Percentiles rank a stretch among this genome's conserved stretches.
Evolutionary conservation across 768 basidiomycete species (phyloP).

Genomic region (Lactifluus hygrophoroides): DNA sequence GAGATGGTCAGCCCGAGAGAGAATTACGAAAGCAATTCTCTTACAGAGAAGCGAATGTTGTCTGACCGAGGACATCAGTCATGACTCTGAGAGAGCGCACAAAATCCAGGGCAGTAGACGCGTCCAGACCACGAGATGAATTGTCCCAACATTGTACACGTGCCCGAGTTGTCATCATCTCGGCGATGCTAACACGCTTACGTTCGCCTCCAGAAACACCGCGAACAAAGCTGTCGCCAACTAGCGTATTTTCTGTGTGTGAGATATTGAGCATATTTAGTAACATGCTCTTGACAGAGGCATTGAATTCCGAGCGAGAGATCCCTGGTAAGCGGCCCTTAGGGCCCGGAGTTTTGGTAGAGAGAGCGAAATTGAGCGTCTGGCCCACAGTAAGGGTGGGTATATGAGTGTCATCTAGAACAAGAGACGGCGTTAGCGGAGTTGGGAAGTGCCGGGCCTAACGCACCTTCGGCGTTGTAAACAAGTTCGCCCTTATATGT

Average conservation of each 20-base stretch:
- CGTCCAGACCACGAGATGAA: slow-evolving; percentile 73
- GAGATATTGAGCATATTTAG: slow-evolving; percentile 78
- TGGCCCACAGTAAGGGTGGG: slow-evolving; percentile 76
- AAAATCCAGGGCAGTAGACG: slow-evolving; percentile 85
- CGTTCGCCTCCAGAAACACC: slow-evolving; percentile 80
- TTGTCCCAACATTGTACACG: slow-evolving; percentile 83
- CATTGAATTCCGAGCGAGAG: slow-evolving; percentile 50
- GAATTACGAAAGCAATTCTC: slow-evolving; percentile 20
- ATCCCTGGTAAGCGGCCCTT: slow-evolving; percentile 62
- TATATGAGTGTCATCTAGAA: slow-evolving; percentile 71
- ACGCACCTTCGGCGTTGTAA: slow-evolving; percentile 65
- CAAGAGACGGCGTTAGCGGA: slow-evolving; percentile 13
- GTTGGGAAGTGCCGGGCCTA: background rate
- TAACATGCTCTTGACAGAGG: slow-evolving; percentile 50
- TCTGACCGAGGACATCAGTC: slow-evolving; percentile 74
- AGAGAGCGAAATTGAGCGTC: slow-evolving; percentile 64
- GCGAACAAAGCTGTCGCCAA: slow-evolving; percentile 83
- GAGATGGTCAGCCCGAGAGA: slow-evolving; percentile 25
- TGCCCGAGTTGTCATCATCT: slow-evolving; percentile 81
- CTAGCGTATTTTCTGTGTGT: slow-evolving; percentile 71
- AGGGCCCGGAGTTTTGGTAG: slow-evolving; percentile 71
- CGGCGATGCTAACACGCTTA: slow-evolving; percentile 77
- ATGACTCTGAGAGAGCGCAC: slow-evolving; percentile 70
- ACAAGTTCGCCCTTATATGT: slow-evolving; percentile 74
- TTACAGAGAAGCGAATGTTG: slow-evolving; percentile 72